A percentile compares a stretch with the other conserved stretches of the same genome.
phyloP scores from a whole-genome alignment of 1,139 yeast genomes.

The Pichia sp. region DNA sequence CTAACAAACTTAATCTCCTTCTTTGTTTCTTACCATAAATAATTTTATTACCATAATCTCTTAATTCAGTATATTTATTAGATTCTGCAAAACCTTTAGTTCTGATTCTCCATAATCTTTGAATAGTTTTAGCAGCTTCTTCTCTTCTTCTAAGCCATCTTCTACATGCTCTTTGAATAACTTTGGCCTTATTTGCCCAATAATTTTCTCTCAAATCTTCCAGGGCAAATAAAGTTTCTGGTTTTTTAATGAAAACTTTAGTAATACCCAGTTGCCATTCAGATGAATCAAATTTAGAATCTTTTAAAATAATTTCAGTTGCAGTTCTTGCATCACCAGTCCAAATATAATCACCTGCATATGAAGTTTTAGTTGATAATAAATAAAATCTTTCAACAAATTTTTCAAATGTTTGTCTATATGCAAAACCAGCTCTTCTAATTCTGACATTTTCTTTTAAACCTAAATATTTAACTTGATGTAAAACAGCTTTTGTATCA shows the following conservation, averaged over 20 bases:
- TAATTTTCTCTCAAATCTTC: constrained; percentile 96
- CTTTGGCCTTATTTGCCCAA: constrained; percentile 98
- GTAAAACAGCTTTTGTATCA: constrained; percentile 83
- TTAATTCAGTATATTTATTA: constrained; percentile 70
- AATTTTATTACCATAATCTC: constrained; percentile 74
- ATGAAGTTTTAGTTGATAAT: constrained; percentile 82
- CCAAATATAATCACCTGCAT: constrained; percentile 98
- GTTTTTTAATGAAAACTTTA: constrained; percentile 94
- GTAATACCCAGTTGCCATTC: constrained; percentile 93
- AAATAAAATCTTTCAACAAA: constrained; percentile 95
- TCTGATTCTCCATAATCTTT: constrained; percentile 77
- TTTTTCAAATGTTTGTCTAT: constrained; percentile 93
- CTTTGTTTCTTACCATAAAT: constrained; percentile 81
- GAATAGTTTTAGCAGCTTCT: constrained; percentile 82
- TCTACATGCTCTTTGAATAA: constrained; percentile 97
- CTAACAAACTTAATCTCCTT: constrained; percentile 79
- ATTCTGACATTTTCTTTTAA: constrained; percentile 95
- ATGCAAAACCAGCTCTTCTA: constrained; percentile 98
- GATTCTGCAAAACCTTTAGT: constrained; percentile 47
- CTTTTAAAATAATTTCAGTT: constrained; percentile 66
- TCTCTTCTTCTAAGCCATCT: constrained; percentile 71
- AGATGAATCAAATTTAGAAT: constrained; percentile 70
- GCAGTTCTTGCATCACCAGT: constrained; percentile 81
- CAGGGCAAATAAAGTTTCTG: constrained; percentile 91
- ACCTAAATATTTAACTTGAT: constrained; percentile 94